These are phyloP conservation scores for Cyberlindnera maclurae DNA, from an alignment of 805 yeast genomes.

Conservation along the genomic window DNA sequence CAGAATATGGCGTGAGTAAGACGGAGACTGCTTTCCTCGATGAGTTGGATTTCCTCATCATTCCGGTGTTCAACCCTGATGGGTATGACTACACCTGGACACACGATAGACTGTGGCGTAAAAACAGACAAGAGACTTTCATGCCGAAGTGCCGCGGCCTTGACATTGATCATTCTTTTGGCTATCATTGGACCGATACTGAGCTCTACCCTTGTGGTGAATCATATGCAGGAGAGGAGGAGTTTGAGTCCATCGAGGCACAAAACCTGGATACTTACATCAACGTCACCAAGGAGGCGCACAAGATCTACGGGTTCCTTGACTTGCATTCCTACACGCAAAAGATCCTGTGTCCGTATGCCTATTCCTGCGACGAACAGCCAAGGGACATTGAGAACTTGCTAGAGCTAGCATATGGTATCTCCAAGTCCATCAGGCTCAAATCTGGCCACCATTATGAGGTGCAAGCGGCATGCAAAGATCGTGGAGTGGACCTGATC, in stretches of 20 bases:
- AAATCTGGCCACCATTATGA: slow-evolving; percentile 57
- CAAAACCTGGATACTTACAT: slow-evolving; percentile 40
- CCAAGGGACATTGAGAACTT: slow-evolving; percentile 81
- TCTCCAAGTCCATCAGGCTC: slow-evolving; percentile 64
- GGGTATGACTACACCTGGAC: slow-evolving; percentile 85
- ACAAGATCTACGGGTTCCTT: slow-evolving; percentile 64
- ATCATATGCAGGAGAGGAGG: slow-evolving; percentile 69
- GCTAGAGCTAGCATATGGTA: slow-evolving; percentile 74
- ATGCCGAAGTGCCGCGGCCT: slow-evolving; percentile 68
- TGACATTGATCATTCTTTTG: slow-evolving; percentile 82
- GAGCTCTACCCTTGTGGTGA: slow-evolving; percentile 74
- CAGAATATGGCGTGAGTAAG: slow-evolving; percentile 35
- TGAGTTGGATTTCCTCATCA: slow-evolving; percentile 61
- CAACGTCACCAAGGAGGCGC: slow-evolving; percentile 36
- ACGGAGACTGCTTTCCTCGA: slow-evolving; percentile 43
- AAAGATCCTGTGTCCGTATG: slow-evolving; percentile 76
- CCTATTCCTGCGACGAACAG: slow-evolving; percentile 62
- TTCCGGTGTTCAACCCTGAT: slow-evolving; percentile 87
- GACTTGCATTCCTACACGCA: slow-evolving; percentile 85
- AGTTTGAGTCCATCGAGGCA: slow-evolving; percentile 62
- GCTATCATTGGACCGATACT: slow-evolving; percentile 60
- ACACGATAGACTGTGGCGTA: slow-evolving; percentile 78
- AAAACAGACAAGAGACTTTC: slow-evolving; percentile 73
- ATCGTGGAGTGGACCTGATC: slow-evolving; percentile 62
- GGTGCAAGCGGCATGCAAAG: slow-evolving; percentile 74